Evolutionary conservation across 345 rosid genomes (phyloP).

Genomic region (Punica granatum): DNA sequence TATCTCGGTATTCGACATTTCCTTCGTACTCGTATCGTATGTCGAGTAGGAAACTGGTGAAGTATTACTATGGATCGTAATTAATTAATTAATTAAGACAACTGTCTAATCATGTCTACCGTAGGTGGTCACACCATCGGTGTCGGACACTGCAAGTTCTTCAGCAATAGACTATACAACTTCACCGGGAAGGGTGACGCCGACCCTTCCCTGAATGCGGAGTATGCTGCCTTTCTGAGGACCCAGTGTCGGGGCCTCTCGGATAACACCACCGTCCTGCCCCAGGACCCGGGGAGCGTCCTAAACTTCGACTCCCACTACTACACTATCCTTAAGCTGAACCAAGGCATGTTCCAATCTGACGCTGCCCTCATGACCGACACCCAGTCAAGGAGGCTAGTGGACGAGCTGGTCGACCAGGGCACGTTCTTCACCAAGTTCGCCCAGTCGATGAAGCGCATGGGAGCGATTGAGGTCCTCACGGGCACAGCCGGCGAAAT

Average conservation of each 20-base stretch:
- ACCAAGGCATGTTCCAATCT: conserved; percentile 20
- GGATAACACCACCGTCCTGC: conserved; percentile 10
- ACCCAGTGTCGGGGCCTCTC: conserved; percentile 14
- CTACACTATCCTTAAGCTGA: conserved; percentile 16
- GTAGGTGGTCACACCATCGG: conserved; percentile 33
- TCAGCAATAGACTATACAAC: conserved; percentile 32
- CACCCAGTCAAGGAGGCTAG: conserved; percentile 10
- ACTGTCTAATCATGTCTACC: not conserved
- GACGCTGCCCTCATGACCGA: conserved; percentile 27
- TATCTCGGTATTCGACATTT: no score
- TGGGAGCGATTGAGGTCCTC: conserved; percentile 9
- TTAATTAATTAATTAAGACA: not conserved
- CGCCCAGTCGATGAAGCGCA: conserved; percentile 8
- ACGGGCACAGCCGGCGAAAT: conserved; percentile 10
- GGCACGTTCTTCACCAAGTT: conserved; percentile 3
- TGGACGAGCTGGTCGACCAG: conserved; percentile 13
- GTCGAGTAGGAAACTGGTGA: not conserved
- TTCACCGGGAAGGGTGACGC: conserved; percentile 33
- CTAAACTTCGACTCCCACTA: conserved; percentile 18
- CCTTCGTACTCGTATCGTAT: no score
- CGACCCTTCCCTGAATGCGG: conserved; percentile 24
- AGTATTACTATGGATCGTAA: no score
- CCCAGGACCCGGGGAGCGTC: conserved; percentile 15
- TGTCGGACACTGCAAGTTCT: conserved; percentile 23
- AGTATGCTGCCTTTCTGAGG: conserved; percentile 21